Percentiles rank a stretch among this genome's conserved stretches.
Evolutionary conservation across 2,329 filamentous ascomycete genomes (phyloP).

Genomic region (Trichoderma guizhouense): DNA sequence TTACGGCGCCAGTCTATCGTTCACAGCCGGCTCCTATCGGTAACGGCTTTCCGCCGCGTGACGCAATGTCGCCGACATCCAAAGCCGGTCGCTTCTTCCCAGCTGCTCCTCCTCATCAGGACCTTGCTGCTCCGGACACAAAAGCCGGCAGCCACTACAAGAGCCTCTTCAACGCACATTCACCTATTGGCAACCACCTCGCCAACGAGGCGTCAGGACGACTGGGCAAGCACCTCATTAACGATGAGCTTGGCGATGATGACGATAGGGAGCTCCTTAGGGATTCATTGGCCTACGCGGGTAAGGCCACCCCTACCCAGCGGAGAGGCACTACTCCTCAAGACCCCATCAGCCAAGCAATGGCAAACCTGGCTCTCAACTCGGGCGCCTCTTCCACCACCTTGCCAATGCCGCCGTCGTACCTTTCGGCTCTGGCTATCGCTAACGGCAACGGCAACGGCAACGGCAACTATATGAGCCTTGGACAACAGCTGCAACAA

Average conservation of each 20-base stretch:
- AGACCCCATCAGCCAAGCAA: constrained; percentile 61
- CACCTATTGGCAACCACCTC: constrained; percentile 68
- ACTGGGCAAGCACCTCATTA: constrained; percentile 70
- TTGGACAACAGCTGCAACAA: constrained; percentile 12
- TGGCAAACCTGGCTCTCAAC: constrained; percentile 68
- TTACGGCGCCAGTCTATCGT: constrained; percentile 50
- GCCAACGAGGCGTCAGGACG: constrained; percentile 53
- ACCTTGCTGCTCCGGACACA: constrained; percentile 45
- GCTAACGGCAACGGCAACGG: constrained; percentile 33
- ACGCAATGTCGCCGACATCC: constrained; percentile 54
- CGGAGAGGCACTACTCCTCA: constrained; percentile 71
- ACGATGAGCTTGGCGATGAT: constrained; percentile 59
- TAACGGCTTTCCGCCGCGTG: constrained; percentile 50
- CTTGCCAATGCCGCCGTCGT: constrained; percentile 51
- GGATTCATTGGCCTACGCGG: constrained; percentile 69
- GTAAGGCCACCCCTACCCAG: constrained; percentile 47
- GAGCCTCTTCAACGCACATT: constrained; percentile 68
- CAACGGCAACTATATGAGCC: not conserved
- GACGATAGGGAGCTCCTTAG: constrained; percentile 68
- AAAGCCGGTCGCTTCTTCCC: constrained; percentile 34
- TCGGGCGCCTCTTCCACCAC: constrained; percentile 53
- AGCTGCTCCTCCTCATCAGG: constrained; percentile 50
- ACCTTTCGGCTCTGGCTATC: constrained; percentile 54
- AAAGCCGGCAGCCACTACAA: constrained; percentile 55
- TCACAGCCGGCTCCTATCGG: constrained; percentile 61